These are phyloP conservation scores for Scortechinia acanthostroma DNA, from an alignment of 2,329 filamentous ascomycete species.

Conservation along the genomic window DNA sequence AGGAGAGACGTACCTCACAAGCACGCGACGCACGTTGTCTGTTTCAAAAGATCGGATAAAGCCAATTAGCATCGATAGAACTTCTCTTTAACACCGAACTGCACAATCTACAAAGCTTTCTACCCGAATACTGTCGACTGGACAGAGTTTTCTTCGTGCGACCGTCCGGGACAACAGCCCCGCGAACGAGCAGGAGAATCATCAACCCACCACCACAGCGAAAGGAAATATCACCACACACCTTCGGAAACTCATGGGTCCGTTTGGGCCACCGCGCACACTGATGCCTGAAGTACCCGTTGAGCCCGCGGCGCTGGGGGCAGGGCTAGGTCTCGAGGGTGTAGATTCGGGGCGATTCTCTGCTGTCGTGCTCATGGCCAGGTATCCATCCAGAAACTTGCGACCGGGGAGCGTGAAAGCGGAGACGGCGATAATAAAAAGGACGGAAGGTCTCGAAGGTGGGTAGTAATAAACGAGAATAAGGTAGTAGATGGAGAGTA, in stretches of 20 bases:
- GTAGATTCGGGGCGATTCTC: conserved; percentile 12
- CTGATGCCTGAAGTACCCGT: conserved; percentile 22
- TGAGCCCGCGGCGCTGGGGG: conserved; percentile 20
- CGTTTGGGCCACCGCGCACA: conserved; percentile 16
- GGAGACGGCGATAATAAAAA: too few species aligned
- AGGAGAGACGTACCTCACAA: background rate
- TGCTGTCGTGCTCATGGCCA: conserved; percentile 21
- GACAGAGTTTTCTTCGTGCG: too few species aligned
- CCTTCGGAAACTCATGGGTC: conserved; percentile 2
- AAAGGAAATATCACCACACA: background rate
- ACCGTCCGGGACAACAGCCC: too few species aligned
- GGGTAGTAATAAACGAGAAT: too few species aligned
- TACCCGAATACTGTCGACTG: background rate
- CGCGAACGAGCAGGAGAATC: background rate
- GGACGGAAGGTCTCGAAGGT: too few species aligned
- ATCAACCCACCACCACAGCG: background rate
- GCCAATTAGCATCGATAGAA: background rate
- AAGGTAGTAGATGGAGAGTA: too few species aligned
- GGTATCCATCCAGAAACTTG: conserved; percentile 5
- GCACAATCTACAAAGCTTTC: background rate
- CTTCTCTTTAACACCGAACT: background rate
- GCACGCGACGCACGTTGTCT: conserved; percentile 1
- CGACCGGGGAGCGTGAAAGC: too few species aligned
- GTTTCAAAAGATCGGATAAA: background rate
- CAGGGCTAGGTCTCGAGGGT: conserved; percentile 16